Evolutionary conservation across 352 stramenopile species (phyloP).

Genomic region (Globisporangium mamillatum): DNA sequence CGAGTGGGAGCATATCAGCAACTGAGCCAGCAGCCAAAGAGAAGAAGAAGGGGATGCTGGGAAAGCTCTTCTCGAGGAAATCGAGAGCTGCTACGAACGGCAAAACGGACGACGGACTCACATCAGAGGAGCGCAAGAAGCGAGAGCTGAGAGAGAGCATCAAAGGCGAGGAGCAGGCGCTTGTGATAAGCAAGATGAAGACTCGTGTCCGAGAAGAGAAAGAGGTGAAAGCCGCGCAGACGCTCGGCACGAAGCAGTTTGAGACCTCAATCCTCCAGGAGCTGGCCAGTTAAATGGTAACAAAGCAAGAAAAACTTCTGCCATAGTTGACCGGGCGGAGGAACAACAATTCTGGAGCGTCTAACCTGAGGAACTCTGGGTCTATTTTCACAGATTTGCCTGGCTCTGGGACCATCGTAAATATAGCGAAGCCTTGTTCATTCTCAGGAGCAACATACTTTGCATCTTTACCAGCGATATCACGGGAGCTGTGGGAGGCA

Average conservation of each 20-base stretch:
- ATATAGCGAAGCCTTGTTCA: neutral
- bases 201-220: slow-evolving; percentile 34
- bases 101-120: slow-evolving; percentile 14
- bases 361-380: neutral
- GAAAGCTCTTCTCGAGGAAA: slow-evolving; percentile 23
- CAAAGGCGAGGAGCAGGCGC: slow-evolving; percentile 20
- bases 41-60: slow-evolving; percentile 23
- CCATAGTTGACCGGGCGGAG: no score
- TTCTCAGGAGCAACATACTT: neutral
- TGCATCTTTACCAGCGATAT: neutral
- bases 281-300: slow-evolving; percentile 21
- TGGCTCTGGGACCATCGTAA: neutral
- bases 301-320: neutral
- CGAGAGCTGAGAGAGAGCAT: slow-evolving; percentile 33
- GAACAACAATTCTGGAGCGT: no score
- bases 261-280: slow-evolving; percentile 49
- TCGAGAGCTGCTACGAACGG: neutral
- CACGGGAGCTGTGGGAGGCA: neutral
- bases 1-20: neutral
- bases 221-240: slow-evolving; percentile 28
- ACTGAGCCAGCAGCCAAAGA: slow-evolving; percentile 16
- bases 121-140: slow-evolving; percentile 34
- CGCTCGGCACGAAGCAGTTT: slow-evolving; percentile 47
- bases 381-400: neutral
- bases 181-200: slow-evolving; percentile 31